phyloP scores from a whole-genome alignment of 306 rosid genomes.

The Ochetophila trinervis region DNA sequence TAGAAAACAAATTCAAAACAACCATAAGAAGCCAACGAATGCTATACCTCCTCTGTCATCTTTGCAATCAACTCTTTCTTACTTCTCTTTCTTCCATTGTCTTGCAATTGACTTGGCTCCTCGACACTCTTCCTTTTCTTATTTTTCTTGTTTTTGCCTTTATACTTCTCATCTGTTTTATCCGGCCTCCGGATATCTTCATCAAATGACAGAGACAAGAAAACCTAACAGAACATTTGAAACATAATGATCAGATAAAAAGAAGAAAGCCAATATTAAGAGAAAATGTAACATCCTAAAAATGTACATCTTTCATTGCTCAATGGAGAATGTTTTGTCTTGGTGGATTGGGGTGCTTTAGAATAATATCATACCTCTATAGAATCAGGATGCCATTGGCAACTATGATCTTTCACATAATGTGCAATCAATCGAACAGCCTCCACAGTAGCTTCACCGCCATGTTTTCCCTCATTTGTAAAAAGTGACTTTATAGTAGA shows the following conservation, averaged over 20 bases:
- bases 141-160: conserved; percentile 47
- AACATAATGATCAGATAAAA: conserved; percentile 16
- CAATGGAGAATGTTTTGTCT: too few species aligned
- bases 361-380: conserved; percentile 49
- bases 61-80: conserved; percentile 55
- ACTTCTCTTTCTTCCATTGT: conserved; percentile 66
- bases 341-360: not conserved
- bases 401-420: conserved; percentile 69
- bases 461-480: conserved; percentile 82
- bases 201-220: conserved; percentile 69
- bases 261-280: not conserved
- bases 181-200: conserved; percentile 72
- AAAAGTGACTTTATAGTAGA: conserved; percentile 69
- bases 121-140: conserved; percentile 65
- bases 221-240: conserved; percentile 57
- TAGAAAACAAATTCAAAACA: conserved; percentile 21
- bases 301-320: too few species aligned
- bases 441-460: conserved; percentile 84
- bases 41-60: conserved; percentile 74
- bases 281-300: not conserved
- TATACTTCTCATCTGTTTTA: conserved; percentile 52
- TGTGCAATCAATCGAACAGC: conserved; percentile 87
- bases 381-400: conserved; percentile 80
- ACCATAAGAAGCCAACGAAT: conserved; percentile 21
- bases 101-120: conserved; percentile 51